Evolutionary conservation across 257 asterid species (phyloP).

Genomic region (Nicotiana sylvestris): DNA sequence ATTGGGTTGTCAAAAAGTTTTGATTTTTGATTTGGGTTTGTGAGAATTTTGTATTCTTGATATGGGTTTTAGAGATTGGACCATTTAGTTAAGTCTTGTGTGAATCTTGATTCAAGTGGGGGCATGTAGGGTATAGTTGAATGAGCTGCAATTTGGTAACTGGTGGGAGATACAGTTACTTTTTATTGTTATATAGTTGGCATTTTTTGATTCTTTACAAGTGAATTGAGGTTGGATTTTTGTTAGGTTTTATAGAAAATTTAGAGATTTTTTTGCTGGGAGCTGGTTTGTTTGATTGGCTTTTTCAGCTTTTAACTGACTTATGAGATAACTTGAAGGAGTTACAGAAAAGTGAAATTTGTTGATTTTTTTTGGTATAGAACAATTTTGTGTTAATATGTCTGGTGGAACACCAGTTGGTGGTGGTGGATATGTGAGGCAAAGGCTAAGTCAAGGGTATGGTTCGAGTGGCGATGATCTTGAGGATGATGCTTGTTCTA

Average conservation of each 20-base stretch:
- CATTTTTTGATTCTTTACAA: slow-evolving; percentile 14
- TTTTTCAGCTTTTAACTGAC: background rate
- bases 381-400: slow-evolving; percentile 25
- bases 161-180: background rate
- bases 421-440: slow-evolving; percentile 48
- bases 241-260: background rate
- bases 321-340: background rate
- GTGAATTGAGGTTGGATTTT: slow-evolving; percentile 5
- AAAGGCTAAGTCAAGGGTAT: slow-evolving; percentile 59
- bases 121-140: slow-evolving; percentile 5
- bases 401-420: slow-evolving; percentile 58
- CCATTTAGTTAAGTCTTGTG: background rate
- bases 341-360: background rate
- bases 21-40: slow-evolving; percentile 23
- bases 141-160: background rate
- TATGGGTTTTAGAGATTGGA: slow-evolving; percentile 18
- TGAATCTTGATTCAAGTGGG: background rate
- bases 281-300: background rate
- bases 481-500: slow-evolving; percentile 65
- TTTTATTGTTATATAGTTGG: slow-evolving; percentile 3
- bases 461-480: slow-evolving; percentile 59
- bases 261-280: background rate
- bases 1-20: slow-evolving; percentile 22
- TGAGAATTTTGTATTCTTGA: slow-evolving; percentile 19
- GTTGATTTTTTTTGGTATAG: background rate